Evolutionary conservation across 768 basidiomycete genomes (phyloP).

Genomic region (Suillus luteus): DNA sequence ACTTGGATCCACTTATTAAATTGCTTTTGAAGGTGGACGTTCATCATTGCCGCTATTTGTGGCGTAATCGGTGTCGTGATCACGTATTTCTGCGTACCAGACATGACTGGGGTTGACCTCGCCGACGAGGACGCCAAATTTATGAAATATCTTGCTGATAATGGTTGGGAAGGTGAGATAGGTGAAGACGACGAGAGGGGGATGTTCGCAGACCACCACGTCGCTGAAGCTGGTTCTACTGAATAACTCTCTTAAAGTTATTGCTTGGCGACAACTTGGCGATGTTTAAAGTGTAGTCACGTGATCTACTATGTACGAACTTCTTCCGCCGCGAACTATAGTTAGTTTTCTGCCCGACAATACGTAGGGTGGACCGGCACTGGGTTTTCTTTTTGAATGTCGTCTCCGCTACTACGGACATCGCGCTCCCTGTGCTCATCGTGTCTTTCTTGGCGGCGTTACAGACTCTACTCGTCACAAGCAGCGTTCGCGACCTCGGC

Average conservation of each 20-base stretch:
- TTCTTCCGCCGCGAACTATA: neutral
- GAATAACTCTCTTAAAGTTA: conserved; percentile 12
- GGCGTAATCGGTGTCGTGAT: conserved; percentile 63
- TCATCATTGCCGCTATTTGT: conserved; percentile 69
- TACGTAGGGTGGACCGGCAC: neutral
- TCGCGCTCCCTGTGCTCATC: conserved; percentile 21
- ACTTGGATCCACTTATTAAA: neutral
- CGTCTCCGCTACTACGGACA: conserved; percentile 21
- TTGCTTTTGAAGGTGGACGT: conserved; percentile 52
- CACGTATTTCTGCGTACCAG: conserved; percentile 69
- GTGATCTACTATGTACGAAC: neutral
- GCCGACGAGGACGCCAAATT: conserved; percentile 67
- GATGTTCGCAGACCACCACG: conserved; percentile 23
- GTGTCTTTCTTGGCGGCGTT: conserved; percentile 18
- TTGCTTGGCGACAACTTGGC: no score
- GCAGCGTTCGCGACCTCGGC: conserved; percentile 20
- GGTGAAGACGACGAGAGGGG: conserved; percentile 52
- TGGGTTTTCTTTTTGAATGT: conserved; percentile 23
- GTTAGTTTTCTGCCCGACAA: neutral
- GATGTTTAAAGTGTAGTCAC: neutral
- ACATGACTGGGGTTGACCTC: conserved; percentile 67
- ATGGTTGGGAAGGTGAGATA: conserved; percentile 67
- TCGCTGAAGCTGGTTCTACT: conserved; percentile 19
- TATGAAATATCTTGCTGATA: conserved; percentile 55
- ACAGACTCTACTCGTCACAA: conserved; percentile 30